Base-by-base conservation (phyloP, 2,329 filamentous ascomycete species). In the Neobulgaria alba region DNA sequence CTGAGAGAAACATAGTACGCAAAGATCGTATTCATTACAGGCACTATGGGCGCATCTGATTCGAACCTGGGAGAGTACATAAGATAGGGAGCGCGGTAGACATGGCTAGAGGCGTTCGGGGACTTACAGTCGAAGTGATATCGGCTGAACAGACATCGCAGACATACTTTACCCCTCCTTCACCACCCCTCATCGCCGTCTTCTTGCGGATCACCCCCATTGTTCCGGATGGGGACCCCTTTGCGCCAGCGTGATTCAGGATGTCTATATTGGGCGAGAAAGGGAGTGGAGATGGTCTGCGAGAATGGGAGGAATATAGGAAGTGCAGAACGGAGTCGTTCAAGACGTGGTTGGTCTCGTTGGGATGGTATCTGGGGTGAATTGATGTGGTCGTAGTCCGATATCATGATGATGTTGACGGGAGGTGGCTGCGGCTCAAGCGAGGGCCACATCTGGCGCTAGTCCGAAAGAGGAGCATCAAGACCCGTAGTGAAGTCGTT, bases 121-220 rank as follows among this genome's bases (percentile, higher is more conserved):
- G 21, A 71, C 82, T 58, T 73, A 94, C 92, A 34, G 92, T 98
- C 4, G 89, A 92, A 34, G 92, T 98, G 53, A 98, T 94, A 63
- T 98, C 92, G 43, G 86, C 86, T 33, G 87, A 94, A 63, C 92
- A 98, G 44, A 94, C 82, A 63, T 98, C 93, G 69, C 92, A 98
- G 51, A 96, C 87, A 63, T 94, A 98, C 62, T 96, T 95, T 21
- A 88, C 85, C 49, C 85, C 85, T 35, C 85, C 88, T 61, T 95
- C 87, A 38, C 83, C 87, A 48, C 85, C 86, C 58, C 85, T 75
- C 41, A 82, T 80, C 52, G 84, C 85, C 45, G 86, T 92, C 69
- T 95, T 95, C 72, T 95, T 95, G 61, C 89, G 84, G 62, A 95
- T 95, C 58, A 95, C 84, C 55, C 88, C 89, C 90, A 95, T 95